phyloP scores from a whole-genome alignment of 2,329 filamentous ascomycete genomes.

The Ceratocystis cacaofunesta region DNA sequence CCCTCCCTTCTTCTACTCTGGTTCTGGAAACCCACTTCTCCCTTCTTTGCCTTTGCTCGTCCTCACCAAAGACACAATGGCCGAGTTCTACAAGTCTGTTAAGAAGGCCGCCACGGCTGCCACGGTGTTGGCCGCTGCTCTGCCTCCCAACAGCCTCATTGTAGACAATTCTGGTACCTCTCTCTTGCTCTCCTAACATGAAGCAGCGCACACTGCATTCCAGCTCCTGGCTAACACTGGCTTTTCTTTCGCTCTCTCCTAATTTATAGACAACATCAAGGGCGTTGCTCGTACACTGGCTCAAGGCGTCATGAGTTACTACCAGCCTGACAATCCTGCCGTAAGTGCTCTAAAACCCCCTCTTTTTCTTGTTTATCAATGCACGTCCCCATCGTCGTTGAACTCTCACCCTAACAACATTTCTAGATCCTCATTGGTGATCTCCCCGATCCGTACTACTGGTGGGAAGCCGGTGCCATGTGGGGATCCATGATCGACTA shows the following conservation, averaged over 20 bases:
- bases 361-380: background rate
- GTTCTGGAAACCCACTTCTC: background rate
- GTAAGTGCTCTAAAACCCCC: background rate
- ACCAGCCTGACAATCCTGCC: constrained; percentile 38
- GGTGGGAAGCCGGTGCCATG: constrained; percentile 50
- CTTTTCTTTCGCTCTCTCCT: background rate
- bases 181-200: background rate
- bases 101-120: background rate
- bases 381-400: constrained; percentile 16
- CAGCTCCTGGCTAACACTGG: constrained; percentile 26
- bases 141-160: constrained; percentile 8
- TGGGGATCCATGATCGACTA: constrained; percentile 58
- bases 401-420: background rate
- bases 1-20: background rate
- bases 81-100: constrained; percentile 15
- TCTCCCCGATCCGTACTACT: constrained; percentile 52
- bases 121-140: constrained; percentile 5
- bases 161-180: constrained; percentile 13
- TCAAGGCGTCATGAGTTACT: constrained; percentile 47
- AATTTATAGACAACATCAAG: constrained; percentile 37
- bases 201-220: background rate
- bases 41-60: background rate
- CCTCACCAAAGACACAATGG: background rate
- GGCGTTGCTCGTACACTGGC: constrained; percentile 46
- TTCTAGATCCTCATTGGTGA: constrained; percentile 31